Conservation (phyloP, 2,329 filamentous ascomycete species). For the Colletotrichum theobromicola region DNA sequence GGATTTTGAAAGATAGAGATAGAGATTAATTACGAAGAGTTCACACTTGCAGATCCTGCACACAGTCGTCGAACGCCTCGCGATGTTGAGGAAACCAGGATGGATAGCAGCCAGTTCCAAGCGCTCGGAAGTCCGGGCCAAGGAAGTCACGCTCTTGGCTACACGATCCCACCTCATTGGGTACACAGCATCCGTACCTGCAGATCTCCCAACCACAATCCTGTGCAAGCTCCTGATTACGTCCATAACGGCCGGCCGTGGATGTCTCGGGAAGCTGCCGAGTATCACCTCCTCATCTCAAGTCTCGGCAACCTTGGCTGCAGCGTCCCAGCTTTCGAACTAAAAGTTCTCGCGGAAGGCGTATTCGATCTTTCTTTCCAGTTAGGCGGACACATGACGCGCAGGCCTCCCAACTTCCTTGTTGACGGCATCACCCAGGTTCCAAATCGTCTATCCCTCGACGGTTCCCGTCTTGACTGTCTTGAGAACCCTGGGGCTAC, state of each 20-base stretch:
- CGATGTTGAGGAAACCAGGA: background rate
- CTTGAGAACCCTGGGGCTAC: too few relatives aligned
- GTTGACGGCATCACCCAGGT: too few relatives aligned
- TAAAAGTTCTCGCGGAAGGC: background rate
- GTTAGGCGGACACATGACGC: background rate
- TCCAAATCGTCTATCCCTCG: too few relatives aligned
- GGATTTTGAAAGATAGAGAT: background rate
- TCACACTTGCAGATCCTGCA: background rate
- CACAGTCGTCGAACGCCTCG: background rate
- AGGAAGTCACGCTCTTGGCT: background rate
- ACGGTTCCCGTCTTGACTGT: too few relatives aligned
- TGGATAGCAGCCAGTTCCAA: background rate
- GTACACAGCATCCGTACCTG: background rate
- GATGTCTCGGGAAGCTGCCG: background rate
- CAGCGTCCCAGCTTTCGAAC: background rate
- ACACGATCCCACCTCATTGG: background rate
- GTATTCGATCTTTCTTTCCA: background rate
- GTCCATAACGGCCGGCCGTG: background rate
- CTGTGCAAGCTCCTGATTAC: background rate
- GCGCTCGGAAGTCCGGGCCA: background rate
- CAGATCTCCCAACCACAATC: background rate
- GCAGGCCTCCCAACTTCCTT: accelerated
- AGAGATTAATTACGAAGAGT: background rate
- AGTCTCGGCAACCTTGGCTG: background rate
- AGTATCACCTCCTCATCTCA: background rate